A percentile compares a stretch with the other conserved stretches of the same genome.
Conservation (phyloP, 768 basidiomycete genomes). For the Mycena galopus region DNA sequence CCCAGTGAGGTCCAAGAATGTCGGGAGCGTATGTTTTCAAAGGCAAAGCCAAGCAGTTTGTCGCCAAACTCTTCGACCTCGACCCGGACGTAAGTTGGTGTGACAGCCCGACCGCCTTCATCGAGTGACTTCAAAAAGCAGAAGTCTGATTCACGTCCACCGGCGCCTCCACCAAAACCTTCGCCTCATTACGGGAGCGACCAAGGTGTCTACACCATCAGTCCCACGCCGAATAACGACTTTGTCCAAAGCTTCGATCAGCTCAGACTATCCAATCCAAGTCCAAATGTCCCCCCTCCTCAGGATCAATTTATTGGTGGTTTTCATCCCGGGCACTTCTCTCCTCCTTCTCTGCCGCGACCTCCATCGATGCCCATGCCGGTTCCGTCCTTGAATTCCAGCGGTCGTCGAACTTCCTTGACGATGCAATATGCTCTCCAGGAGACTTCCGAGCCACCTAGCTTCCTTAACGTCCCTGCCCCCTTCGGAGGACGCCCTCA, state of each 20-base stretch:
- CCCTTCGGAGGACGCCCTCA: conserved; percentile 21
- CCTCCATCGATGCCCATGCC: conserved; percentile 41
- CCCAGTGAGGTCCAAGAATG: conserved; percentile 10
- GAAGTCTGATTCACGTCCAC: conserved; percentile 27
- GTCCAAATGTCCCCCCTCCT: not conserved
- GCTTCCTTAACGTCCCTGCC: conserved; percentile 27
- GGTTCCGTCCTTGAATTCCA: conserved; percentile 8
- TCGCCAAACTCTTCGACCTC: conserved; percentile 32
- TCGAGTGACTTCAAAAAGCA: conserved; percentile 17
- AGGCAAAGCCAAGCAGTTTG: conserved; percentile 34
- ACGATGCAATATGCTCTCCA: conserved; percentile 41
- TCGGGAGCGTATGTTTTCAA: conserved; percentile 25
- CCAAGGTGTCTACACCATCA: conserved; percentile 26
- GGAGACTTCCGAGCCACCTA: conserved; percentile 23
- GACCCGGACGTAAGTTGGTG: conserved; percentile 32
- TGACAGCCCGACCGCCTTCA: conserved; percentile 8
- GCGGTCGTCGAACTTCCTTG: conserved; percentile 28
- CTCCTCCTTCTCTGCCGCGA: conserved; percentile 27
- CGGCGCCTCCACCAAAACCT: conserved; percentile 31
- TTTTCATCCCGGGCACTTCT: conserved; percentile 30
- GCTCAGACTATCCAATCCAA: conserved; percentile 20
- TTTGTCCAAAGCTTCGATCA: conserved; percentile 29
- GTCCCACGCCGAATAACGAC: conserved; percentile 13
- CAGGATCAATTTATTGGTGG: conserved; percentile 34
- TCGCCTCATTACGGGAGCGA: conserved; percentile 24